Evolutionary conservation across 208 protist species (phyloP), one percentile per base, ranked within the genome.

Genomic region (Lotmaria passim): DNA sequence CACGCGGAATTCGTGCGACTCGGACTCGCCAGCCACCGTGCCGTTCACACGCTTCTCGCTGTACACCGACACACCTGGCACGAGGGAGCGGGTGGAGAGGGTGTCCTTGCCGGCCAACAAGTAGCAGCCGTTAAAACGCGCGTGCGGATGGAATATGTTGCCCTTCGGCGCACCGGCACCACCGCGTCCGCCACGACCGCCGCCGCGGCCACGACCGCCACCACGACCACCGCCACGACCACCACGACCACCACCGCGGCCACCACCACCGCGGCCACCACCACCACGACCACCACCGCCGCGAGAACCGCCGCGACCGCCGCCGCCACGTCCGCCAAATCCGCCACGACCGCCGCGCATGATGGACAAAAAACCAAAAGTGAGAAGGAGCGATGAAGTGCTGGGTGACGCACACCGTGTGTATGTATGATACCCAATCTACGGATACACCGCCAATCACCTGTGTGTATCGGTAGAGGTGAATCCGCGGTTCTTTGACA

Each of bases 61-160:
- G 82, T 99, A 99, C 8, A 99, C 98, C 34, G 96, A 97, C 43
- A 99, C 98, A 17, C 99, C 99, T 23, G 98, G 95, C 30, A 98
- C 97, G 15, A 99, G 79, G 75, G 99, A 99, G 52, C 90, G 86
- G 5, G 99, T 99, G 10, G 98, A 86, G 10, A 99, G 88, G 28
- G 93, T 93, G 77, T 99, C 98, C 82, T 99, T 99, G 55, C 98
- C 98, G 23, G 93, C 79, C 26, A 96, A 85, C 43, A 99, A 90
- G 86, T 98, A 99, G 66, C 99, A 97, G 24, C 99, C 99, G 52
- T 82, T 80, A 79, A 98, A 97, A 56, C 93, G 83, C 23, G 93
- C 83, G 75, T 99, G 98, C 23, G 96, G 93, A 71, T 98, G 95
- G 62, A 99, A 96, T n/a, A 99, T 86, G 41, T 89, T 95, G 28